Conservation (phyloP, 2,329 filamentous ascomycete species). For the Davidsoniella eucalypti region DNA sequence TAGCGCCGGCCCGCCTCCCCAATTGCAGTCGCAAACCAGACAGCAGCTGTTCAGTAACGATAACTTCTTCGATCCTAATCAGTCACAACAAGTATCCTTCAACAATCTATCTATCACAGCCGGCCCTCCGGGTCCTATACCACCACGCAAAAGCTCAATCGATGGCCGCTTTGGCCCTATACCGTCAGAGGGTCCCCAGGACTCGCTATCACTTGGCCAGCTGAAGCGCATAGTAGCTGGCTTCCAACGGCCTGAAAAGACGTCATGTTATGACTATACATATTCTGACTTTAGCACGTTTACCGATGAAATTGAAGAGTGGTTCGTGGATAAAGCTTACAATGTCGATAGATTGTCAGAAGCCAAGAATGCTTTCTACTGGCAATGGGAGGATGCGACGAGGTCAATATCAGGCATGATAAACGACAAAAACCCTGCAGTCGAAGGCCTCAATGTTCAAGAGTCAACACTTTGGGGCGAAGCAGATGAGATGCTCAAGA, state of each 20-base stretch:
- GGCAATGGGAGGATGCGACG: slow-evolving; percentile 47
- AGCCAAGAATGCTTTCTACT: slow-evolving; percentile 61
- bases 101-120: background rate
- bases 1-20: background rate
- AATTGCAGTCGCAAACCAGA: background rate
- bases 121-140: slow-evolving; percentile 2
- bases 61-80: slow-evolving; percentile 2
- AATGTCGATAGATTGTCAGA: slow-evolving; percentile 66
- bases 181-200: slow-evolving; percentile 20
- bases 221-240: slow-evolving; percentile 58
- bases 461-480: slow-evolving; percentile 44
- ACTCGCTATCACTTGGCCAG: slow-evolving; percentile 62
- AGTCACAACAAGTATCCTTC: slow-evolving; percentile 3
- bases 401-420: slow-evolving; percentile 13
- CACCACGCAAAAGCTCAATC: slow-evolving; percentile 14
- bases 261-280: slow-evolving; percentile 63
- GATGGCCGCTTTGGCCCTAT: slow-evolving; percentile 22
- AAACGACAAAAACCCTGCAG: slow-evolving; percentile 19
- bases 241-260: slow-evolving; percentile 50
- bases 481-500: slow-evolving; percentile 29
- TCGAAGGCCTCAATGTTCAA: slow-evolving; percentile 13
- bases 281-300: slow-evolving; percentile 59
- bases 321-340: slow-evolving; percentile 84
- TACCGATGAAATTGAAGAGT: slow-evolving; percentile 86
- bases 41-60: background rate